A percentile compares a stretch with the other conserved stretches of the same genome.
Evolutionary conservation across 2,329 filamentous ascomycete genomes (phyloP).

Genomic region (Pyricularia pennisetigena): DNA sequence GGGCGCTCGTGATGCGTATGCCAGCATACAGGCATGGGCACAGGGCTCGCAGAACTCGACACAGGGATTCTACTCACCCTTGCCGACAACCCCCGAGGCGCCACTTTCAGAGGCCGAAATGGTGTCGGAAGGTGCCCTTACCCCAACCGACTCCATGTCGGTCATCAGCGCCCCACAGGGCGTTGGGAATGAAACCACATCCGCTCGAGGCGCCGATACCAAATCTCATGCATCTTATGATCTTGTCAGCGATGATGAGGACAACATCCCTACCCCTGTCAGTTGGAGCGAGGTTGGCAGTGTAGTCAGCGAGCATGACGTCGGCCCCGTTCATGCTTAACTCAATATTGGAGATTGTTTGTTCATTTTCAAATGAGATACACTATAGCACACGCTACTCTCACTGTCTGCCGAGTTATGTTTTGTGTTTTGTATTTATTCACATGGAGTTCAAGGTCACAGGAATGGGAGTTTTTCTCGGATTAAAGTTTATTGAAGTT

Average conservation of each 20-base stretch:
- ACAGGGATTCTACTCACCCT: constrained; percentile 49
- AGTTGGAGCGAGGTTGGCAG: constrained; percentile 60
- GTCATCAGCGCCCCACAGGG: constrained; percentile 41
- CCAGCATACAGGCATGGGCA: constrained; percentile 57
- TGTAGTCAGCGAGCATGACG: constrained; percentile 46
- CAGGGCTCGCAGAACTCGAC: constrained; percentile 31
- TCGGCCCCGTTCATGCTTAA: constrained; percentile 23
- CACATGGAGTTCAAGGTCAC: background rate
- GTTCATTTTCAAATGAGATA: background rate
- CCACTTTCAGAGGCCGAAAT: constrained; percentile 42
- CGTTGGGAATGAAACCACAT: constrained; percentile 29
- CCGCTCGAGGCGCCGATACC: constrained; percentile 23
- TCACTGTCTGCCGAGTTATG: background rate
- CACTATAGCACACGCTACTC: background rate
- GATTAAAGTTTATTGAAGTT: background rate
- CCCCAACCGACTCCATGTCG: constrained; percentile 49
- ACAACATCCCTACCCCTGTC: constrained; percentile 46
- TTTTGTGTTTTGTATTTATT: constrained; percentile 8
- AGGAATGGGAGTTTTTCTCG: background rate
- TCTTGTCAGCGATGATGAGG: constrained; percentile 48
- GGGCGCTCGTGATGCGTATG: constrained; percentile 41
- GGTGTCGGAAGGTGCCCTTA: constrained; percentile 42
- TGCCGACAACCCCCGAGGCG: constrained; percentile 40
- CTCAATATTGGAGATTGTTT: background rate
- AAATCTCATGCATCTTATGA: constrained; percentile 27